Evolutionary conservation across 768 basidiomycete species (phyloP), one percentile per base, ranked within the genome.

Genomic region (Rhizopogon rudus): DNA sequence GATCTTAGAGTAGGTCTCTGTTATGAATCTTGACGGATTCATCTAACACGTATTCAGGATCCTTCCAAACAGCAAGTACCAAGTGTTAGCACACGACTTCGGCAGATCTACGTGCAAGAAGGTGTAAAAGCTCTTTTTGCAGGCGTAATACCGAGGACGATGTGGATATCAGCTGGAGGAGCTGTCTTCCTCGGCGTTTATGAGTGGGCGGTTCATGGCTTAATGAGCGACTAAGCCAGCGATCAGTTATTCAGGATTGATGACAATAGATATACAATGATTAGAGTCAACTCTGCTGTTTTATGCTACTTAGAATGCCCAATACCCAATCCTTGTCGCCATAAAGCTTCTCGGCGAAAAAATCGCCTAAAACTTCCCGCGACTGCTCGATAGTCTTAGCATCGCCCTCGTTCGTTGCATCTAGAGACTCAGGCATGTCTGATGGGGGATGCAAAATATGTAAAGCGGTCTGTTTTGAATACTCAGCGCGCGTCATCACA

Each of bases 151-250:
- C 96, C 96, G 25, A 81, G 97, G 66, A 98, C 95, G 40, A 67
- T 97, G 51, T 98, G 96, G 89, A 98, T 99, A 65, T 93, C 93
- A 2, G 86, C 91, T 2, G 97, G 97, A 3, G 97, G 97, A 2
- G 94, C 95, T 0, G 93, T 98, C 0, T 99, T 99, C 70, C 77
- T 99, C 25, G 97, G 97, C n/a, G 87, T 93, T 46, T 99, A 98
- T 63, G 96, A 99, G 69, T 87, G 84, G 81, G 83, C 78, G 1
- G 75, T 86, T 3, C 75, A 80, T 62, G 73, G 77, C 2, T 67
- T 89, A 10, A 77, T 65, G 58, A 60, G 57, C 12, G 37, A n/a
- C 16, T 54, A 20, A 56, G 33, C 20, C 1, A 51, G 13, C 33
- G 22, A 29, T 31, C 57, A 60, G 31, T 3, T 62, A 22, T 51